Evolutionary conservation across 352 stramenopile genomes (phyloP), one percentile per base, ranked within the genome.

Genomic region (Blastocystis sp.): DNA sequence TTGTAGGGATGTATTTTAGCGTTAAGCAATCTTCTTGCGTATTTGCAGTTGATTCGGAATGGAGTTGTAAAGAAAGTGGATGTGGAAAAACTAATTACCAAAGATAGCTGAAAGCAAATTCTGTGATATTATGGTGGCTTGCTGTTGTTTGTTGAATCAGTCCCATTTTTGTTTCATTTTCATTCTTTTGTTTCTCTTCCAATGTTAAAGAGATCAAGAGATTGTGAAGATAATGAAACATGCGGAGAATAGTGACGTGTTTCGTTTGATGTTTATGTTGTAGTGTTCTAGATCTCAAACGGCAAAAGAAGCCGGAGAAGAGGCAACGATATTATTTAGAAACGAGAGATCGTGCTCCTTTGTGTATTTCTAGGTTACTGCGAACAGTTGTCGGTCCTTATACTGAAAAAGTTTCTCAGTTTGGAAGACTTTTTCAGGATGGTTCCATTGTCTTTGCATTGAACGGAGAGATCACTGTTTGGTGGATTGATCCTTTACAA

Each of bases 1-100:
- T 9, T 51, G 19, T 52, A 77, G 65, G 65, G 65, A 21, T 77
- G 65, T 56, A 77, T 77, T 57, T 29, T 77, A 49, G 65, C 65
- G 16, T 27, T 77, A n/a, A 77, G 65, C 29, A 77, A 77, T 56
- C 37, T 77, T 12, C 27, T 77, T 46, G 65, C 65, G 43, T 77
- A 57, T 77, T 35, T 77, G 24, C 65, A 49, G 24, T 49, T 77
- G 19, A 77, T 77, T 29, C 29, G 43, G 14, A 77, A 77, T 77
- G 65, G 65, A 19, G 32, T 49, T n/a, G 65, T 77, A 24, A n/a
- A 7, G 19, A 35, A 54, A 32, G 37, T 21, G 24, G 24, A 73
- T 14, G 46, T 73, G 46, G 39, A 39, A 24, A 21, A 29, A 35
- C 56, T 46, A 56, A 61, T 61, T n/a, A 5, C 12, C 5, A 61